Percentiles rank a stretch among this genome's conserved stretches.
These are phyloP conservation scores for Teratosphaeria nubilosa DNA, from an alignment of 2,329 filamentous ascomycete genomes.

Conservation along the genomic window DNA sequence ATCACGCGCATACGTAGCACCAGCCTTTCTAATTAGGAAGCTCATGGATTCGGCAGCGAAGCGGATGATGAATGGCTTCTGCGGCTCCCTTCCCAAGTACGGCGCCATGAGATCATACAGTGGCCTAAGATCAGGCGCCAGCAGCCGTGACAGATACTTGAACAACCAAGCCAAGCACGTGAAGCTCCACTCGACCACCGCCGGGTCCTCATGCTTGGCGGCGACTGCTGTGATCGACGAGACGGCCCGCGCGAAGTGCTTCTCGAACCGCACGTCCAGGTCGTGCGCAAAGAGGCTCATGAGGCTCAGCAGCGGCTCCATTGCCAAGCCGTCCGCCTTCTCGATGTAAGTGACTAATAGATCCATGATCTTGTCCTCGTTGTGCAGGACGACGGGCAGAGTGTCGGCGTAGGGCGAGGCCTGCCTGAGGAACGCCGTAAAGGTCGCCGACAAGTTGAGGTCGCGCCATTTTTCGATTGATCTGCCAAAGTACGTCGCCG, in stretches of 20 bases:
- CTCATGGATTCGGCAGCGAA: conserved; percentile 94
- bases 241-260: conserved; percentile 69
- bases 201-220: conserved; percentile 58
- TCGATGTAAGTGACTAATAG: conserved; percentile 66
- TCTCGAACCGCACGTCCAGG: conserved; percentile 75
- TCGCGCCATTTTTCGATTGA: conserved; percentile 83
- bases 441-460: conserved; percentile 76
- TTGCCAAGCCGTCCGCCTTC: conserved; percentile 63
- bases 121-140: conserved; percentile 76
- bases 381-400: conserved; percentile 82
- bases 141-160: conserved; percentile 84
- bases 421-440: conserved; percentile 65
- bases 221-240: conserved; percentile 68
- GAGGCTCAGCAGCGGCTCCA: conserved; percentile 82
- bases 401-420: conserved; percentile 74
- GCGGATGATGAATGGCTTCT: conserved; percentile 76
- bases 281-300: conserved; percentile 92
- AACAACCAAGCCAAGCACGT: conserved; percentile 89
- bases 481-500: conserved; percentile 75
- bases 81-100: conserved; percentile 69
- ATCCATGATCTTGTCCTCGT: conserved; percentile 76
- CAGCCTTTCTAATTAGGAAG: conserved; percentile 84
- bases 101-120: conserved; percentile 75
- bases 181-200: conserved; percentile 97
- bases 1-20: conserved; percentile 64